These are phyloP conservation scores for Floccularia luteovirens DNA, from an alignment of 768 basidiomycete species.

Conservation along the genomic window DNA sequence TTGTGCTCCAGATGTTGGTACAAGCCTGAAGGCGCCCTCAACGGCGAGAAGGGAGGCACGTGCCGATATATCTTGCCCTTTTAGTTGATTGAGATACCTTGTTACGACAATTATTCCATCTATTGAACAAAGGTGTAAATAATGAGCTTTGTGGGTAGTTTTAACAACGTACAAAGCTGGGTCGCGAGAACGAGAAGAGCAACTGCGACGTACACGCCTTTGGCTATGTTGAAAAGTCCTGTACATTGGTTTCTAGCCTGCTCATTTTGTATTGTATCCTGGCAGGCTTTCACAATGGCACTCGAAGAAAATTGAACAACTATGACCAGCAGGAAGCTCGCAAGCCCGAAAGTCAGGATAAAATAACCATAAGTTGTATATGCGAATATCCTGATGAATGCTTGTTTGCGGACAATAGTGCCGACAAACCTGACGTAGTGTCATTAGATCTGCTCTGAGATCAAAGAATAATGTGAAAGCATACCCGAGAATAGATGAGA, in stretches of 20 bases:
- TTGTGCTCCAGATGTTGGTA: too few species aligned
- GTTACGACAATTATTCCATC: constrained; percentile 48
- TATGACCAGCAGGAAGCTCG: constrained; percentile 41
- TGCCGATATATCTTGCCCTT: constrained; percentile 35
- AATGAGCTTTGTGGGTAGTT: neutral
- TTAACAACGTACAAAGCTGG: constrained; percentile 45
- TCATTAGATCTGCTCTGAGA: too few species aligned
- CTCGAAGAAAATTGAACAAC: constrained; percentile 37
- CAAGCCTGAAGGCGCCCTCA: too few species aligned
- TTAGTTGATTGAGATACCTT: constrained; percentile 45
- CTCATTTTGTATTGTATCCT: constrained; percentile 30
- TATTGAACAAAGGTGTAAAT: constrained; percentile 12
- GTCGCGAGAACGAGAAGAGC: constrained; percentile 36
- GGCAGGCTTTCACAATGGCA: constrained; percentile 36
- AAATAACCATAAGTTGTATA: constrained; percentile 54
- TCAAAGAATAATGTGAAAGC: too few species aligned
- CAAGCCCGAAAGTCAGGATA: constrained; percentile 43
- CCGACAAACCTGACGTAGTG: constrained; percentile 46
- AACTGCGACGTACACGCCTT: constrained; percentile 37
- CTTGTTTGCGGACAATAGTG: constrained; percentile 53
- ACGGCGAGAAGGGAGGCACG: too few species aligned
- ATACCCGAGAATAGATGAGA: constrained; percentile 52
- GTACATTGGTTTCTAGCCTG: constrained; percentile 36
- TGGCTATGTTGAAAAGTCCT: constrained; percentile 30
- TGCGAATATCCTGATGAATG: constrained; percentile 48